A percentile compares a stretch with the other conserved stretches of the same genome.
phyloP scores from a whole-genome alignment of 148 eudicot genomes.

The Spergularia bocconei region DNA sequence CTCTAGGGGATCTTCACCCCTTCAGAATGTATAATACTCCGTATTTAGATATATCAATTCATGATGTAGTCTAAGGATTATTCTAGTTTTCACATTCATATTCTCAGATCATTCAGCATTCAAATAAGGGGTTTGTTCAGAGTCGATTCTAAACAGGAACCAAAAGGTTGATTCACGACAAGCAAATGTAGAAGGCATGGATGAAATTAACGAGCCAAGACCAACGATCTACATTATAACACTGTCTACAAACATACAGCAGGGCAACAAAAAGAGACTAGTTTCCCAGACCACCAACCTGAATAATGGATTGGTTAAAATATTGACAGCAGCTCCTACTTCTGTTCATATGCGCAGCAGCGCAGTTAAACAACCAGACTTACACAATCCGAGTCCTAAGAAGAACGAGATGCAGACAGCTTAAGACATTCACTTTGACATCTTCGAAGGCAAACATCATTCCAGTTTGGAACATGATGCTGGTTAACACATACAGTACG shows the following conservation, averaged over 20 bases:
- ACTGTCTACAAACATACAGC: not conserved
- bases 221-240: not conserved
- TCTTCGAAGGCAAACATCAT: constrained; percentile 53
- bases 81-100: not conserved
- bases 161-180: too few relatives aligned
- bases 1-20: too few relatives aligned
- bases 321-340: constrained; percentile 7
- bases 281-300: constrained; percentile 1
- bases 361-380: not conserved
- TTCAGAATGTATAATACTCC: too few relatives aligned
- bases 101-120: not conserved
- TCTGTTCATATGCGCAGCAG: not conserved
- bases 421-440: constrained; percentile 60
- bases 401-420: constrained; percentile 41
- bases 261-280: not conserved
- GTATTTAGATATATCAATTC: not conserved
- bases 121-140: not conserved
- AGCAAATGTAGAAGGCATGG: too few relatives aligned
- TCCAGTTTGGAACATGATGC: constrained; percentile 72
- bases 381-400: constrained; percentile 21
- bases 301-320: not conserved
- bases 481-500: constrained; percentile 64
- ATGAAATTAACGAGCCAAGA: too few relatives aligned
- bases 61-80: not conserved
- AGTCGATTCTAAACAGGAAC: too few relatives aligned